Base-by-base conservation (phyloP, 208 protist genomes). In the Lotmaria passim region DNA sequence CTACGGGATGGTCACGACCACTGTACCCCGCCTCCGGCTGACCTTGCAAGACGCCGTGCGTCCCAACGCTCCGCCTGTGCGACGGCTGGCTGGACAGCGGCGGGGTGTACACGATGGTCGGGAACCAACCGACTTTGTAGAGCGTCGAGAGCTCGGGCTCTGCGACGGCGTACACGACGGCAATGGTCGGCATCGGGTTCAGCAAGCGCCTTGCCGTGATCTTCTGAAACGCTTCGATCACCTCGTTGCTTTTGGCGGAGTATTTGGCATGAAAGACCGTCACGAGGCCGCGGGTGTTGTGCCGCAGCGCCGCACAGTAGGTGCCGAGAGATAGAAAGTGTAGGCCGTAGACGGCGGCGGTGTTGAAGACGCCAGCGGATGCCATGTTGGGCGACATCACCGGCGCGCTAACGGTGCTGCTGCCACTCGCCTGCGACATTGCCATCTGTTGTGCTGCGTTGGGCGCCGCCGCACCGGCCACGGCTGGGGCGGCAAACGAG, bases 191-290 rank as follows among this genome's bases (percentile, higher is more conserved):
- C 81, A 83, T 87, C 34, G 87, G 87, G 47, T 83, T 57, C 0
- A 96, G 60, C 56, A 85, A 65, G n/a, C 78, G 31, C 59, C 84
- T 71, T 38, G 56, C 57, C 14, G 86, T 48, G 73, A 96, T 88
- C 46, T 77, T 68, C 48, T 92, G 73, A 43, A 96, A 82, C 6
- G 85, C 57, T 21, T 75, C 63, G 7, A 93, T 69, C 24, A 78
- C 73, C 36, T 86, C 77, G 58, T 85, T 87, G 59, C 87, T 93
- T 55, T 87, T 85, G 23, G 57, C 43, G 24, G 81, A 89, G 70
- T 91, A 93, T 71, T 86, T 87, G 19, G 85, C 90, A 75, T 96
- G 90, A 67, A 96, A 96, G 69, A 96, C 62, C 38, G 90, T 84
- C 24, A 96, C 74, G 19, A 90, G 65, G 7, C 90, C 90, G 60